Percentiles rank a stretch among this genome's conserved stretches.
phyloP scores from a whole-genome alignment of 148 eudicot genomes.

The Rhododendron ferrugineum region DNA sequence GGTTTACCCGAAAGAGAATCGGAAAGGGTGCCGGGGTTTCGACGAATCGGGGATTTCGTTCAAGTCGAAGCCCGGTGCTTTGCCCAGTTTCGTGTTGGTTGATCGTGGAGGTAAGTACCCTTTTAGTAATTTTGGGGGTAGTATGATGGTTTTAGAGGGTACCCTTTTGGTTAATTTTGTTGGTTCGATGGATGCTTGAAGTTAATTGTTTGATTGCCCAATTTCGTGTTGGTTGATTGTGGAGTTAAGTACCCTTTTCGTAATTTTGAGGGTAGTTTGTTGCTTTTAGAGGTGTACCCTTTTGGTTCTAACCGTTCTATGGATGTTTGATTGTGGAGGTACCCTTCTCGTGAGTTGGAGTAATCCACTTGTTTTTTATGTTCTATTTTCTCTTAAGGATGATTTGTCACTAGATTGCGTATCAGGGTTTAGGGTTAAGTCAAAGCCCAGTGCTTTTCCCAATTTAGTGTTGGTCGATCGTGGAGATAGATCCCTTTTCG shows the following conservation, averaged over 20 bases:
- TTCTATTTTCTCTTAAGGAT: too few species aligned
- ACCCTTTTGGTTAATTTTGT: not conserved
- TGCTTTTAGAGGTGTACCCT: not conserved
- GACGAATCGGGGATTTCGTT: slow-evolving; percentile 54
- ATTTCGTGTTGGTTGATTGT: slow-evolving; percentile 74
- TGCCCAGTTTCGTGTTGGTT: slow-evolving; percentile 73
- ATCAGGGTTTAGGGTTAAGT: slow-evolving; percentile 20
- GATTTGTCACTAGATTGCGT: too few species aligned
- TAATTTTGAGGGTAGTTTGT: not conserved
- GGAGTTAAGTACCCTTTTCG: slow-evolving; percentile 45
- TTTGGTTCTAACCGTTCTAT: not conserved
- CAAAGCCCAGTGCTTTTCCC: slow-evolving; percentile 80
- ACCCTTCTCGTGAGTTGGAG: too few species aligned
- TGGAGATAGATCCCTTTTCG: slow-evolving; percentile 46
- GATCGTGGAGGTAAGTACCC: slow-evolving; percentile 76
- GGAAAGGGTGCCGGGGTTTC: slow-evolving; percentile 57
- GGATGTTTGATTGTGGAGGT: slow-evolving; percentile 50
- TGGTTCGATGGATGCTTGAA: not conserved
- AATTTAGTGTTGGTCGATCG: slow-evolving; percentile 76
- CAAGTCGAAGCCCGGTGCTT: slow-evolving; percentile 66
- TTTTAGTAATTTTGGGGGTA: not conserved
- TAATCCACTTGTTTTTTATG: too few species aligned
- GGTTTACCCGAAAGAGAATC: slow-evolving; percentile 66
- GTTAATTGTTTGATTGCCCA: slow-evolving; percentile 33
- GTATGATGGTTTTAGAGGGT: not conserved